phyloP scores from a whole-genome alignment of 306 rosid genomes.

The Cicer judaicum region DNA sequence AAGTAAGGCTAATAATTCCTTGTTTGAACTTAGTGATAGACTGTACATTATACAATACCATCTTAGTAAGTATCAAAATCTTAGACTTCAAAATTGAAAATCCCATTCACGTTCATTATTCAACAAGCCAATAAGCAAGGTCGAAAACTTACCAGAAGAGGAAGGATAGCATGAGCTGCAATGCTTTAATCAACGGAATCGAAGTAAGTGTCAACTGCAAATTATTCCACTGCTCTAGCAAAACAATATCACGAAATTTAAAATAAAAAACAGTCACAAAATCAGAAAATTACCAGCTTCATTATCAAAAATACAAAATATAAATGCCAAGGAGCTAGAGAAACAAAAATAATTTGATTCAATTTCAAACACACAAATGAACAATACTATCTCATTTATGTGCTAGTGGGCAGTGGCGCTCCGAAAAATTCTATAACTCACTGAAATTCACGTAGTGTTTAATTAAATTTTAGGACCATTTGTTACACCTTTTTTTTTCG shows the following conservation, averaged over 20 bases:
- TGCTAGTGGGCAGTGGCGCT: too few relatives aligned
- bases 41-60: background rate
- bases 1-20: background rate
- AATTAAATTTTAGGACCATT: background rate
- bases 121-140: background rate
- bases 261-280: background rate
- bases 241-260: conserved; percentile 41
- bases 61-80: background rate
- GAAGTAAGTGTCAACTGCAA: conserved; percentile 88
- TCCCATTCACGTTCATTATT: background rate
- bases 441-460: background rate
- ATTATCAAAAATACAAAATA: too few relatives aligned
- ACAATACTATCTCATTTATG: background rate
- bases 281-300: conserved; percentile 25
- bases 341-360: too few relatives aligned
- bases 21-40: conserved; percentile 4
- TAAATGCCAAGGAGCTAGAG: too few relatives aligned
- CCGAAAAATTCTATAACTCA: background rate
- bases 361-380: too few relatives aligned
- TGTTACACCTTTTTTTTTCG: too few relatives aligned
- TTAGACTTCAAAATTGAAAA: background rate
- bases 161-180: conserved; percentile 89
- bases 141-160: conserved; percentile 75
- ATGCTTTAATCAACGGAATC: conserved; percentile 83
- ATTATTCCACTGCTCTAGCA: conserved; percentile 83